Evolutionary conservation across 2,329 filamentous ascomycete species (phyloP), one percentile per base, ranked within the genome.

Genomic region (Verticillium klebahnii): DNA sequence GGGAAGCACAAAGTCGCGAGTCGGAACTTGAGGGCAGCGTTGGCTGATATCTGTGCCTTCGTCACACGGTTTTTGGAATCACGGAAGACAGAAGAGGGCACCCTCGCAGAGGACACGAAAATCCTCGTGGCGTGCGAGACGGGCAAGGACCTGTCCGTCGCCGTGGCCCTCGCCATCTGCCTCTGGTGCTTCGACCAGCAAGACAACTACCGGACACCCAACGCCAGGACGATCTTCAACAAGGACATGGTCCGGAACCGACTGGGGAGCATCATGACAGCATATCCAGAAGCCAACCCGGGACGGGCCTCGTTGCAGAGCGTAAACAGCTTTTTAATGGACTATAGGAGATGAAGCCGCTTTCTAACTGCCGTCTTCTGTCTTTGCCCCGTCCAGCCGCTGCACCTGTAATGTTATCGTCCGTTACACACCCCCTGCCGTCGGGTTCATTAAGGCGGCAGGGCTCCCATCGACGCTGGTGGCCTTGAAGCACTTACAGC

Each of bases 261-360:
- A 59, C 80, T 98, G 36, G 89, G 90, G n/a, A 90, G 88, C 80
- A 91, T 98, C 68, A 91, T 94, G 74, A 89, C 88, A 5, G 86
- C 85, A 0, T 89, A 89, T 71, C 89, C 93, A 1, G 87, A 90
- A 67, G 90, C 89, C 2, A 96, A 96, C 71, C 93, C 94, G 0
- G 93, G 89, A 65, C 82, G 95, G 39, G 84, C 91, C 25, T 97
- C 93, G 0, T 77, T 98, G 40, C 93, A 97, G 75, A 94, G 92
- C 67, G 89, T 98, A 5, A 97, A 98, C 74, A 91, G 91, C 61
- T 96, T 92, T 69, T 77, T 98, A 59, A 94, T 98, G 87, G 82
- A 82, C 61, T 80, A 77, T 74, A 70, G 71, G 56, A 75, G 67
- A 61, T 74, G 62, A 72, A 58, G 5, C 29, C 55, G 17, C 59